Evolutionary conservation across 139 green algal genomes (phyloP), one percentile per base, ranked within the genome.

Genomic region (Chlorella sp.): DNA sequence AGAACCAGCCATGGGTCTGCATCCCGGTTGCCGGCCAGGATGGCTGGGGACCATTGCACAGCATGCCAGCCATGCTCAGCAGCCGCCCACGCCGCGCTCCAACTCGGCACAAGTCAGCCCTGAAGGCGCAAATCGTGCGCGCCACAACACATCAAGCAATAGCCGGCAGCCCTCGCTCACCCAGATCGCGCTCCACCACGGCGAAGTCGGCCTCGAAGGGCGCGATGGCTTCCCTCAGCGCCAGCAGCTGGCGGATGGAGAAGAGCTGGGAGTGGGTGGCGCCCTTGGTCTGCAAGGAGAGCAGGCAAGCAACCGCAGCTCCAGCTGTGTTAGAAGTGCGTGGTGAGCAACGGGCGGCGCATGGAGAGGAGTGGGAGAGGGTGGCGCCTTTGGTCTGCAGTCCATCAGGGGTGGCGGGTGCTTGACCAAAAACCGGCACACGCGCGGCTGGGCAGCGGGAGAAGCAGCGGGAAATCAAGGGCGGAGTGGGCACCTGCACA

Each of bases 181-280:
- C 76, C 60, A 82, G 76, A 60, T 82, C 76, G 0, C 76, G 94
- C 85, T 98, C 92, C 21, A 89, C 92, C 25, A 94, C 86, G 2
- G 89, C 82, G 80, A 99, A 98, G 44, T 98, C 95, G 1, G 93
- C 93, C 71, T 98, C 89, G 85, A 98, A 98, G 7, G 94, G 92
- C 41, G 91, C 91, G 47, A 99, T 97, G 86, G 97, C 94, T 90
- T 99, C 96, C 9, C 95, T 85, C 80, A 99, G 91, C 72, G 97
- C 93, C 78, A 99, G 93, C 81, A 99, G 93, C 89, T 99, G 95
- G 83, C 94, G 94, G 82, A 99, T 97, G 41, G 95, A 90, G 87
- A 99, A 99, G 55, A 99, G 94, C 92, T 98, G 94, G 25, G 91
- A 94, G 82, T 99, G 92, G 75, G 98, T 82, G 0, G 81, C 34